phyloP scores from a whole-genome alignment of 2,329 filamentous ascomycete genomes.

The Amesomyces nigricolor region DNA sequence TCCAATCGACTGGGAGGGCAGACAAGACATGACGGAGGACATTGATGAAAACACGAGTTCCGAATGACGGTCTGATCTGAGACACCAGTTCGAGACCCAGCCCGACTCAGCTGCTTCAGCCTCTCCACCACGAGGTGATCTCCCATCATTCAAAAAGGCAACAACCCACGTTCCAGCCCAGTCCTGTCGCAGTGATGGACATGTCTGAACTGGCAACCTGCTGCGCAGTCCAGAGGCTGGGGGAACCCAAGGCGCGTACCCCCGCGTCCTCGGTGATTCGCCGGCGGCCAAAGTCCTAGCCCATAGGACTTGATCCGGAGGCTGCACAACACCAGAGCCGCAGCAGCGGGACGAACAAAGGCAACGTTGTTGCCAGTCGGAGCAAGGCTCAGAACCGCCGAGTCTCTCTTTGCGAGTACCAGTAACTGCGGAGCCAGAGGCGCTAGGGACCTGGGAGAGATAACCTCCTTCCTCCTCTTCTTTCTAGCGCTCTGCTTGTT shows the following conservation, averaged over 20 bases:
- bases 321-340: constrained; percentile 8
- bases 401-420: not conserved
- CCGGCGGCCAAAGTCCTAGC: constrained; percentile 21
- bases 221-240: not conserved
- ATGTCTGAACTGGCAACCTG: constrained; percentile 16
- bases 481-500: too few relatives aligned
- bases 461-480: too few relatives aligned
- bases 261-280: constrained; percentile 12
- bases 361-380: not conserved
- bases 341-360: constrained; percentile 9
- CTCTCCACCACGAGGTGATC: not conserved
- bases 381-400: not conserved
- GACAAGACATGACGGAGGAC: too few relatives aligned
- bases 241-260: constrained; percentile 4
- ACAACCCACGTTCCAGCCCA: not conserved
- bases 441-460: too few relatives aligned
- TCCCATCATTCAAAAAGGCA: not conserved
- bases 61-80: not conserved
- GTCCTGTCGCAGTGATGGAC: constrained; percentile 4
- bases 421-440: too few relatives aligned
- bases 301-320: constrained; percentile 18
- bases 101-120: constrained; percentile 3
- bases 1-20: too few relatives aligned
- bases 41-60: too few relatives aligned
- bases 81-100: not conserved